Evolutionary conservation across 345 rosid species (phyloP).

Genomic region (Linum tenue): DNA sequence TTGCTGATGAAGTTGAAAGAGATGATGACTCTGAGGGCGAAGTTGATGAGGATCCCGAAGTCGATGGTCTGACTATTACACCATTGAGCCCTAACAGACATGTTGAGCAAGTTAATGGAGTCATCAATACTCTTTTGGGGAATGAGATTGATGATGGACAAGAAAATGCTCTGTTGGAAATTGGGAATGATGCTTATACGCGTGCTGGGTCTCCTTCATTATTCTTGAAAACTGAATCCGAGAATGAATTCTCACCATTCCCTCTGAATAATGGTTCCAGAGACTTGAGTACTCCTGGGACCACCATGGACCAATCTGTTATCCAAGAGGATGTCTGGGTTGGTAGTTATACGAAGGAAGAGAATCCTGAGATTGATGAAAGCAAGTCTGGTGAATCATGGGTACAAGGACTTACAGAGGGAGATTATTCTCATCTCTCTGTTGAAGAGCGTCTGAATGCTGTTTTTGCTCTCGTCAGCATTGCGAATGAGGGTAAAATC

Average conservation of each 20-base stretch:
- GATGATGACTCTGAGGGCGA: constrained; percentile 88
- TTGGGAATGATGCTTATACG: constrained; percentile 26
- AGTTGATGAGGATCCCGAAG: constrained; percentile 90
- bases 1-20: constrained; percentile 74
- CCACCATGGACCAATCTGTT: constrained; percentile 25
- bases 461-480: constrained; percentile 66
- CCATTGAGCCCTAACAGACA: constrained; percentile 38
- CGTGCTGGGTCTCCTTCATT: constrained; percentile 23
- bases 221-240: constrained; percentile 30
- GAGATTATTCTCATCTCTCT: constrained; percentile 85
- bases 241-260: constrained; percentile 32
- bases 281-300: constrained; percentile 27
- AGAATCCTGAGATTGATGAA: constrained; percentile 62
- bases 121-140: constrained; percentile 28
- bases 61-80: constrained; percentile 59
- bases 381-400: constrained; percentile 73
- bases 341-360: constrained; percentile 29
- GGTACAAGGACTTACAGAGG: constrained; percentile 92
- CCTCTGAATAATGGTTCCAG: constrained; percentile 29
- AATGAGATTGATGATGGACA: constrained; percentile 27
- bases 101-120: constrained; percentile 32
- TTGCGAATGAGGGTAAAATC: constrained; percentile 92
- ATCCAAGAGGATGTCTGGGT: constrained; percentile 27
- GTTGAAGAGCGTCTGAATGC: constrained; percentile 95
- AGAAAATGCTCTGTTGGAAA: constrained; percentile 31